Percentiles rank a stretch among this genome's conserved stretches.
Evolutionary conservation across 2,329 filamentous ascomycete species (phyloP).

Genomic region (Calonectria fujianensis): DNA sequence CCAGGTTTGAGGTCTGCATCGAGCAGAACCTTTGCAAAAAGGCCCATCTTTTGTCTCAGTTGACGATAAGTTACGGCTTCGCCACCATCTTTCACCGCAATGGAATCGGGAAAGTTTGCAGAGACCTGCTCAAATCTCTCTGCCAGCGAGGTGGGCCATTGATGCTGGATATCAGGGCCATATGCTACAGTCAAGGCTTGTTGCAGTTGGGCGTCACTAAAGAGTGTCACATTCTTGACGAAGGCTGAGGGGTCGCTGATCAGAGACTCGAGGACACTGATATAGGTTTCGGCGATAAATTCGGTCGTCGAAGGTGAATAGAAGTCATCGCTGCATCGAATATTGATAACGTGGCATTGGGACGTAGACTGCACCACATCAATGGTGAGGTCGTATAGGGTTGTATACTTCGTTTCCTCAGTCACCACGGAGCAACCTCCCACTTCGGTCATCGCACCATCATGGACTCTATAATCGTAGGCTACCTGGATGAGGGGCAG

Average conservation of each 20-base stretch:
- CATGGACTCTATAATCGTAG: not conserved
- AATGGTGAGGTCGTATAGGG: not conserved
- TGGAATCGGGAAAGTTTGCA: not conserved
- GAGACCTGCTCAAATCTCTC: not conserved
- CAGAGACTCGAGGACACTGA: not conserved
- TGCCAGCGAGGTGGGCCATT: not conserved
- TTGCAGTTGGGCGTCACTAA: not conserved
- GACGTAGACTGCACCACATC: not conserved
- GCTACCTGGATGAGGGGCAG: conserved; percentile 7
- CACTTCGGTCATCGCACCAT: not conserved
- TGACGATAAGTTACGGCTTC: not conserved
- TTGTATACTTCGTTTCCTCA: not conserved
- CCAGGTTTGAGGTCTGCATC: not conserved
- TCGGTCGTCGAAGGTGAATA: not conserved
- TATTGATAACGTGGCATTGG: not conserved
- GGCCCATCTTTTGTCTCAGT: not conserved
- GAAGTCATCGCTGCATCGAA: not conserved
- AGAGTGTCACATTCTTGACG: not conserved
- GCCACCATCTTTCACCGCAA: not conserved
- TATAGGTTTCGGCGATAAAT: not conserved
- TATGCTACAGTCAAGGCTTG: not conserved
- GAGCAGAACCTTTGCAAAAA: not conserved
- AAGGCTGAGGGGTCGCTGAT: not conserved
- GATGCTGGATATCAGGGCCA: not conserved
- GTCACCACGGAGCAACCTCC: not conserved